Evolutionary conservation across 2,329 filamentous ascomycete species (phyloP).

Genomic region (Acarospora socialis): DNA sequence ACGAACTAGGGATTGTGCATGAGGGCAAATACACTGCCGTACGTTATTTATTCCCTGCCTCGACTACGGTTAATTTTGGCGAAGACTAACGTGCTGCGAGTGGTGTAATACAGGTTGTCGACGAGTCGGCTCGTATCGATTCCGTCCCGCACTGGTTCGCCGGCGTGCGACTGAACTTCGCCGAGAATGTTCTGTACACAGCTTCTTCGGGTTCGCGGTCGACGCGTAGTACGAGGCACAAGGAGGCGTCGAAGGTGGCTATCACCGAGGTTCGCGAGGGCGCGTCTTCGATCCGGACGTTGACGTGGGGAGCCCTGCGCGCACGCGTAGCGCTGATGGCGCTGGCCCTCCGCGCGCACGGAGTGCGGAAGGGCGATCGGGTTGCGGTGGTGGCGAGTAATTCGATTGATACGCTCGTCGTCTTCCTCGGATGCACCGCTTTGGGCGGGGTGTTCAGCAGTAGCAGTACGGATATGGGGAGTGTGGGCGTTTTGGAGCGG

Average conservation of each 20-base stretch:
- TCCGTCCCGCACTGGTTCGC: constrained; percentile 63
- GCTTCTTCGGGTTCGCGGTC: constrained; percentile 27
- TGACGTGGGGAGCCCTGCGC: constrained; percentile 56
- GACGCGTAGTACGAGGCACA: constrained; percentile 39
- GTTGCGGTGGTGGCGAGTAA: constrained; percentile 64
- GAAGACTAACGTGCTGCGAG: too few species aligned
- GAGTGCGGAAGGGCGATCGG: constrained; percentile 57
- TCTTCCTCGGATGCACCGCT: constrained; percentile 55
- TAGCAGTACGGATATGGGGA: constrained; percentile 71
- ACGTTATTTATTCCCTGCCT: too few species aligned
- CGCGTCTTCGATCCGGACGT: constrained; percentile 19
- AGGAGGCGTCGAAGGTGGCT: constrained; percentile 58
- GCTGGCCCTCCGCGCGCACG: constrained; percentile 50
- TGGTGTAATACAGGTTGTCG: too few species aligned
- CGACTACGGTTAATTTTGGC: too few species aligned
- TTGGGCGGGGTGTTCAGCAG: constrained; percentile 64
- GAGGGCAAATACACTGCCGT: constrained; percentile 40
- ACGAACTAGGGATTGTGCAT: constrained; percentile 46
- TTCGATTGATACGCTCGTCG: constrained; percentile 56
- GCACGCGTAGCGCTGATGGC: constrained; percentile 43
- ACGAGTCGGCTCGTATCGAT: constrained; percentile 56
- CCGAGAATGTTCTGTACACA: constrained; percentile 64
- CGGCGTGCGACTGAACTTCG: constrained; percentile 60
- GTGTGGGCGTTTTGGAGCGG: constrained; percentile 61
- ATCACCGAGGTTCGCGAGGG: constrained; percentile 47